Conservation (phyloP, 192 early-diverging fungal species). For the Coemansia sp. region DNA sequence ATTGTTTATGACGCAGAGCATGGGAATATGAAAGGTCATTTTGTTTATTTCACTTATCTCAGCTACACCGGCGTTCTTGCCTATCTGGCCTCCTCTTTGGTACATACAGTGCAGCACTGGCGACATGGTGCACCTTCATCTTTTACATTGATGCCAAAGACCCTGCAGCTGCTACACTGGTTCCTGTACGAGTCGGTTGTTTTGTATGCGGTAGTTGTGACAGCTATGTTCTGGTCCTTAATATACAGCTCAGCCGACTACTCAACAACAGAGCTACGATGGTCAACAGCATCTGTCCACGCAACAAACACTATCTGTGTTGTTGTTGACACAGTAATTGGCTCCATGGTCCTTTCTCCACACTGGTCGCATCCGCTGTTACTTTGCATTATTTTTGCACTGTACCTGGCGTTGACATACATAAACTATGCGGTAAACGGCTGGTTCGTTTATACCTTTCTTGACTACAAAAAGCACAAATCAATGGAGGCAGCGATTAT, state of each 20-base stretch:
- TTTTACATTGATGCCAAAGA: slow-evolving; percentile 24
- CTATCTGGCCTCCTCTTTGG: slow-evolving; percentile 24
- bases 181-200: slow-evolving; percentile 40
- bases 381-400: slow-evolving; percentile 11
- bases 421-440: slow-evolving; percentile 39
- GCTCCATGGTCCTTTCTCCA: slow-evolving; percentile 31
- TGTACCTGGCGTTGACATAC: slow-evolving; percentile 40
- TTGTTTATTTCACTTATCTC: slow-evolving; percentile 50
- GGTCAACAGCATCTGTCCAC: slow-evolving; percentile 45
- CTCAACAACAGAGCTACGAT: slow-evolving; percentile 4
- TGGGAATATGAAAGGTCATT: slow-evolving; percentile 20
- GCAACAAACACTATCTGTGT: slow-evolving; percentile 25
- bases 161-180: slow-evolving; percentile 49
- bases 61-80: slow-evolving; percentile 41
- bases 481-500: slow-evolving; percentile 10
- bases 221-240: slow-evolving; percentile 34
- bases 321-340: slow-evolving; percentile 23
- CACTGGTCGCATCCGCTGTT: slow-evolving; percentile 42
- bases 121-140: not conserved
- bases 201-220: slow-evolving; percentile 35
- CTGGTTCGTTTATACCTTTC: slow-evolving; percentile 42
- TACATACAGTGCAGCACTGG: slow-evolving; percentile 22
- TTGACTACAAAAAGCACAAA: slow-evolving; percentile 34
- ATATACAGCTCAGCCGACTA: slow-evolving; percentile 25
- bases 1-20: slow-evolving; percentile 21